phyloP scores from a whole-genome alignment of 139 green algal genomes.

The Pedinophyceae sp. region DNA sequence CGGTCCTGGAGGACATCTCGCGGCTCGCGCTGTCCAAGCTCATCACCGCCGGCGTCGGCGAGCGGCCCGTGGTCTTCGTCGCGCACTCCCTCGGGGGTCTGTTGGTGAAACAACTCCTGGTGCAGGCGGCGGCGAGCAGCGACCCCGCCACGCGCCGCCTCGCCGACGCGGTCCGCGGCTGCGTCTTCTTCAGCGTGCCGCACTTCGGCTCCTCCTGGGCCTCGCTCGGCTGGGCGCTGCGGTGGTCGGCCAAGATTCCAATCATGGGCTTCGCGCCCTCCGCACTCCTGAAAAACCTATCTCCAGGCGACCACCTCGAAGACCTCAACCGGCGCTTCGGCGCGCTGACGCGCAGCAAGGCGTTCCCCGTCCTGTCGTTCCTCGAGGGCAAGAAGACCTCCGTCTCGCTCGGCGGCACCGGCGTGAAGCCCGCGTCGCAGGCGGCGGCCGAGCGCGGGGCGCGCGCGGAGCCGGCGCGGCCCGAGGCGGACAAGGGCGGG shows the following conservation, averaged over 20 bases:
- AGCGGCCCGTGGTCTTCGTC: conserved; percentile 27
- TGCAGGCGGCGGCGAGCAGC: not conserved
- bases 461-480: conserved; percentile 14
- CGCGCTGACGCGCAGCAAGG: conserved; percentile 10
- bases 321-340: not conserved
- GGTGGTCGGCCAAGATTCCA: conserved; percentile 10
- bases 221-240: conserved; percentile 12
- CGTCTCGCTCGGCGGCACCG: too few species aligned
- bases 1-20: conserved; percentile 14
- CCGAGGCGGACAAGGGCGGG: not conserved
- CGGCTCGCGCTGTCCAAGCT: conserved; percentile 17
- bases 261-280: too few species aligned
- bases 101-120: conserved; percentile 27
- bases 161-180: conserved; percentile 3
- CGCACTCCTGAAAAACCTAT: too few species aligned
- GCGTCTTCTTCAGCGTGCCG: conserved; percentile 25
- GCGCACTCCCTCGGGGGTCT: conserved; percentile 30
- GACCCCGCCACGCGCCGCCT: conserved; percentile 10
- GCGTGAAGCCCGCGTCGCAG: too few species aligned
- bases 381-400: conserved; percentile 6
- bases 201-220: conserved; percentile 22
- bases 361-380: conserved; percentile 5
- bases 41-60: conserved; percentile 19
- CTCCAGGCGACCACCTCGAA: too few species aligned
- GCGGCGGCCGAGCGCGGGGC: conserved; percentile 8